Conservation (phyloP, 2,329 filamentous ascomycete genomes). For the Tolypocladium paradoxum region DNA sequence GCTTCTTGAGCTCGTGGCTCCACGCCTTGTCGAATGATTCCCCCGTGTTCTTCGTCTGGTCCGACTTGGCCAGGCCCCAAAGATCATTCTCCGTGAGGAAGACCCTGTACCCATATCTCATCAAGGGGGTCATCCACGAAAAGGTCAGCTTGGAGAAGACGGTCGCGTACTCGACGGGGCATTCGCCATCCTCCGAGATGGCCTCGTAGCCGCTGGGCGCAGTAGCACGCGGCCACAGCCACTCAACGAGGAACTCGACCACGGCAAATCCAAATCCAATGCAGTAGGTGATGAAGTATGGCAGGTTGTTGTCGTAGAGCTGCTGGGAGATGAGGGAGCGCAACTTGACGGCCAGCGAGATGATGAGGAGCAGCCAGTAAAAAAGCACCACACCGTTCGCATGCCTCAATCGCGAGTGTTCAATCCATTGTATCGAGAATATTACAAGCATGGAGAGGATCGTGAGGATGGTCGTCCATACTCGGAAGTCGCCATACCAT, state of each 20-base stretch:
- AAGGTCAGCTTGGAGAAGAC: constrained; percentile 92
- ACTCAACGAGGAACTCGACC: constrained; percentile 68
- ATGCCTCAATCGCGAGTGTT: constrained; percentile 72
- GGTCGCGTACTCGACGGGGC: constrained; percentile 80
- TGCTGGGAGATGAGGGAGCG: constrained; percentile 76
- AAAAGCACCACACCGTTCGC: constrained; percentile 82
- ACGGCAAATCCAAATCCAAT: constrained; percentile 59
- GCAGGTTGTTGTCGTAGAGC: constrained; percentile 51
- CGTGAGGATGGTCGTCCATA: constrained; percentile 68
- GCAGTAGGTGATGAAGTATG: constrained; percentile 71
- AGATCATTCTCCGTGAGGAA: constrained; percentile 91
- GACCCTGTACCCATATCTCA: constrained; percentile 86
- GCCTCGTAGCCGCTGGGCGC: constrained; percentile 43
- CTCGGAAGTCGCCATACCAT: constrained; percentile 74
- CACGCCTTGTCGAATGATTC: constrained; percentile 63
- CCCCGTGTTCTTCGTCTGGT: constrained; percentile 68
- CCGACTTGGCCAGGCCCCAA: constrained; percentile 76
- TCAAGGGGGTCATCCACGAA: constrained; percentile 97
- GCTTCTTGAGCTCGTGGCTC: constrained; percentile 59
- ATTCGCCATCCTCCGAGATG: constrained; percentile 49
- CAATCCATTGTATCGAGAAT: constrained; percentile 72
- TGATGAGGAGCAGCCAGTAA: constrained; percentile 82
- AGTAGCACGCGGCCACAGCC: constrained; percentile 71
- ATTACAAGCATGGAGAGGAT: constrained; percentile 64
- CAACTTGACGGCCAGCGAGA: constrained; percentile 71